Conservation (phyloP, 495 filamentous ascomycete species). For the Baudoinia panamericana region DNA sequence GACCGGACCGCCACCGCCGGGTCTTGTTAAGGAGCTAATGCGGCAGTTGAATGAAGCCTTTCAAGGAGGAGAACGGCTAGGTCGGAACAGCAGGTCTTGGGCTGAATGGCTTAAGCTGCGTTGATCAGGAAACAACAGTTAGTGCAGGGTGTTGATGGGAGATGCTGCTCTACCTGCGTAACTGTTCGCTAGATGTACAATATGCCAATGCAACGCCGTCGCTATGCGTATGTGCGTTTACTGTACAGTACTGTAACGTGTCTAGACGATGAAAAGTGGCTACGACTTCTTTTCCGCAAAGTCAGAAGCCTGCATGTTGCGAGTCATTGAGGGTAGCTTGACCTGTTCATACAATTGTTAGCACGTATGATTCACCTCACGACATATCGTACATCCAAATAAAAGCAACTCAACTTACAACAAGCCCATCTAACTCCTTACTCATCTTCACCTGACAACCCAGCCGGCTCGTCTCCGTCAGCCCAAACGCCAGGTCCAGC, state of each 20-base stretch:
- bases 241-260: no score
- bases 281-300: conserved; percentile 40
- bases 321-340: conserved; percentile 78
- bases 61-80: no score
- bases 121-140: no score
- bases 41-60: background rate
- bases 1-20: background rate
- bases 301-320: conserved; percentile 91
- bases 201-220: no score
- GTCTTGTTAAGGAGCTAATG: background rate
- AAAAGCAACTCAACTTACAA: conserved; percentile 41
- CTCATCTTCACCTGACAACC: conserved; percentile 91
- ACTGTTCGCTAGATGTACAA: background rate
- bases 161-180: no score
- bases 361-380: background rate
- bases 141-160: no score
- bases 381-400: background rate
- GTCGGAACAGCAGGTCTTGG: no score
- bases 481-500: conserved; percentile 88
- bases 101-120: no score
- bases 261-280: background rate
- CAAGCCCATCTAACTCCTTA: conserved; percentile 74
- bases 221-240: no score
- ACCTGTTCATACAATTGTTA: conserved; percentile 6
- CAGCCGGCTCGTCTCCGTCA: conserved; percentile 91